Conservation (phyloP, 805 yeast genomes). For the Saturnispora silvae region DNA sequence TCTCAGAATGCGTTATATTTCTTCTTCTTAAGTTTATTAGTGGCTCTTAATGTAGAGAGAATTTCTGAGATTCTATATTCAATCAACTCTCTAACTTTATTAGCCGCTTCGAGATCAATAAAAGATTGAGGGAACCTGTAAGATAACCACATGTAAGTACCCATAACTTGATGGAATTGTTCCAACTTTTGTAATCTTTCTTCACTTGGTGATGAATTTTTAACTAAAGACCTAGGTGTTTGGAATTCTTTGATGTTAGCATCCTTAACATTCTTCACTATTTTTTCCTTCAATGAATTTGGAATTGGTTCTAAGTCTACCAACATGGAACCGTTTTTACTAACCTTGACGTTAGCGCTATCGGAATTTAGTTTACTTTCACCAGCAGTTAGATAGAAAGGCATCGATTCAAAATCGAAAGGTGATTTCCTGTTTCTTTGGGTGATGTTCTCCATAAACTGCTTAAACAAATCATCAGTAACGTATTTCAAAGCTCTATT, state of each 20-base stretch:
- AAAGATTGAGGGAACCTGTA: constrained; percentile 79
- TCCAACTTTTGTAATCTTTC: constrained; percentile 37
- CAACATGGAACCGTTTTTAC: constrained; percentile 8
- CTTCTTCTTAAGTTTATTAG: constrained; percentile 11
- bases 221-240: constrained; percentile 14
- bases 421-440: constrained; percentile 42
- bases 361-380: constrained; percentile 11
- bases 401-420: constrained; percentile 34
- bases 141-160: constrained; percentile 73
- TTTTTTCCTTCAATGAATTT: constrained; percentile 13
- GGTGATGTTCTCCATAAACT: constrained; percentile 46
- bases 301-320: constrained; percentile 24
- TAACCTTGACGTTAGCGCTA: constrained; percentile 10
- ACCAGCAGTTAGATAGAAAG: constrained; percentile 21
- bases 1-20: constrained; percentile 15
- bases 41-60: constrained; percentile 25
- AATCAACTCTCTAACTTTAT: constrained; percentile 54
- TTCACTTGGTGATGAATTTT: constrained; percentile 19
- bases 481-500: constrained; percentile 17
- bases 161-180: constrained; percentile 53
- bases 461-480: constrained; percentile 32
- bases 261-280: constrained; percentile 10
- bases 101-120: constrained; percentile 66
- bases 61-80: constrained; percentile 51
- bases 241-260: constrained; percentile 12